Base-by-base conservation (phyloP, 495 filamentous ascomycete species). In the Cudoniella acicularis region DNA sequence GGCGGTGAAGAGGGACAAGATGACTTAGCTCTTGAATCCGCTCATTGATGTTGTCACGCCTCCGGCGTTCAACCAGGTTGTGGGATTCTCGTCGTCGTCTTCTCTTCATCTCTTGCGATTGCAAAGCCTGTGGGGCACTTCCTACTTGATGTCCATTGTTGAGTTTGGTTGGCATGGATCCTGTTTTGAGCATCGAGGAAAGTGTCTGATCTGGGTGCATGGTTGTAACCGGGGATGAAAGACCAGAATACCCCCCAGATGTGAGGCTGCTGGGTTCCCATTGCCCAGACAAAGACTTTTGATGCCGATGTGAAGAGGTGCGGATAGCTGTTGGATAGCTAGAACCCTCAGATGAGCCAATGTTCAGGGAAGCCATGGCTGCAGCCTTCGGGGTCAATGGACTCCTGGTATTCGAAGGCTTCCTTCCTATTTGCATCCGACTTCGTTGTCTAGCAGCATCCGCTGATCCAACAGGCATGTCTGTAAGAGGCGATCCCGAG, bases 31-130 rank as follows among this genome's bases (percentile, higher is more conserved):
- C 94, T 63, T 98, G 93, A 58, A 98, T 98, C 6, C 94, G 84
- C 70, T 98, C 94, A 66, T 98, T 98, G 78, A 98, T 98, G 63
- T 98, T 97, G 73, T 98, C 94, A 46, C 94, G 84, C 48, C 94
- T 87, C 27, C 94, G 86, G 51, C 94, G 89, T 71, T 98, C 94
- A 10, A 98, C 94, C 46, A 96, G 78, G 66, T 98, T 98, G 75
- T 98, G 94, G 0, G 92, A 96, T 65, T 96, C 94, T 17, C 94
- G 84, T 49, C 94, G 83, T 59, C 92, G 81, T 65, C 92, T 87
- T 59, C 89, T 83, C 80, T 98, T 96, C 64, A 91, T 90, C 75
- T 98, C 94, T 67, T 96, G 92, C 0, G 91, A 82, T 46, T 89
- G 83, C 67, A 61, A 73, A 17, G 71, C 67, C n/a, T n/a, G n/a